Evolutionary conservation across 2,329 filamentous ascomycete genomes (phyloP), one percentile per base, ranked within the genome.

Genomic region (Ilyonectria sp.): DNA sequence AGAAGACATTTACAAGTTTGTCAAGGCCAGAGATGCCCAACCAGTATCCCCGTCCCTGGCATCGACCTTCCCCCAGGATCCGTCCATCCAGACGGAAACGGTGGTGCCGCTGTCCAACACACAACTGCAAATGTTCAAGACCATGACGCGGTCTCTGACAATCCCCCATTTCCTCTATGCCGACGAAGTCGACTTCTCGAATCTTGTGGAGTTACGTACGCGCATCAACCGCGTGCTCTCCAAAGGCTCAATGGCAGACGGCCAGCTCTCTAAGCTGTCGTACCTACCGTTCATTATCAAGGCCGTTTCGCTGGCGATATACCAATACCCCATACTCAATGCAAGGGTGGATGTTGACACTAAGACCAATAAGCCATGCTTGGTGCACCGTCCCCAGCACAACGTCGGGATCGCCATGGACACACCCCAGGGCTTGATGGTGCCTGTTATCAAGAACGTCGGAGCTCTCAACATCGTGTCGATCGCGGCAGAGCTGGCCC

Each of bases 391-490:
- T 63, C 89, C 90, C 60, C 91, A 93, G 76, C 96, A 99, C 86
- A 97, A 99, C 82, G 95, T 99, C 69, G 96, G 96, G 68, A 87
- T 99, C 37, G 96, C 96, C 64, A 96, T 99, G 88, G 96, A 99
- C 81, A 97, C 95, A 1, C 94, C 95, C 0, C 86, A 87, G 7
- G 96, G 96, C 3, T 89, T 99, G 1, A 83, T 99, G 9, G 96
- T 99, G 4, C 96, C 96, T 1, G 96, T 98, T 52, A 90, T 99
- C 79, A 94, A 92, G 78, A 91, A 97, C 78, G 94, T 97, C 49
- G 91, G 91, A 68, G 85, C 86, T 21, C 90, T 92, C 72, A 96
- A 91, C 77, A 92, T 99, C 74, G 82, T 92, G 43, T 89, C 91
- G 54, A 93, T 99, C 67, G 93, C 95, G 1, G 82, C 87, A 19